A percentile compares a stretch with the other conserved stretches of the same genome.
Evolutionary conservation across 192 early-diverging fungal species (phyloP).

Genomic region (Gorgonomyces haynaldii): DNA sequence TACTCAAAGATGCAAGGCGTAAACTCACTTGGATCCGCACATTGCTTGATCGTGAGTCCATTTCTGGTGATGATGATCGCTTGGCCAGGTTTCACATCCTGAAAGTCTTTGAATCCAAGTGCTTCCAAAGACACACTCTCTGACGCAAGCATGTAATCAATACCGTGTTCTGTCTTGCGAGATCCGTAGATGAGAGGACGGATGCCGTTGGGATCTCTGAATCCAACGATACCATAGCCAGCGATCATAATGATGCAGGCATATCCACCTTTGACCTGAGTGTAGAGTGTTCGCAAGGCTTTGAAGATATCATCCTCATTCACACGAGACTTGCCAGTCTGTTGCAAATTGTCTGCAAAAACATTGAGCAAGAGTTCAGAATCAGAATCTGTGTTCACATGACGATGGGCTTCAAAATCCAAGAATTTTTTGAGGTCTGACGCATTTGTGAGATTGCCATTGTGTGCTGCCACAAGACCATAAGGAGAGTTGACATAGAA

Average conservation of each 20-base stretch:
- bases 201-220: constrained; percentile 88
- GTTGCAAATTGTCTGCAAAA: constrained; percentile 92
- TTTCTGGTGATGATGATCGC: constrained; percentile 84
- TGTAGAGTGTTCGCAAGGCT: constrained; percentile 73
- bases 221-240: constrained; percentile 91
- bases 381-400: constrained; percentile 99
- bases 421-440: constrained; percentile 75
- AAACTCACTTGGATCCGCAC: constrained; percentile 29
- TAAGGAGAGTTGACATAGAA: constrained; percentile 99
- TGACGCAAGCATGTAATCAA: constrained; percentile 96
- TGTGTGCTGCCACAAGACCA: constrained; percentile 92
- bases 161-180: constrained; percentile 55
- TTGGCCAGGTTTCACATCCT: constrained; percentile 87
- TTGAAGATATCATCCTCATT: constrained; percentile 98
- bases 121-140: constrained; percentile 91
- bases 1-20: constrained; percentile 99
- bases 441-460: constrained; percentile 97
- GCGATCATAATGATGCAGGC: constrained; percentile 96
- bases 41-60: constrained; percentile 54
- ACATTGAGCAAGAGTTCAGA: constrained; percentile 97
- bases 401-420: constrained; percentile 92
- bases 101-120: constrained; percentile 78
- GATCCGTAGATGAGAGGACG: constrained; percentile 90
- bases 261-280: constrained; percentile 81
- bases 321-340: constrained; percentile 93